phyloP scores from a whole-genome alignment of 345 rosid species.

The Arabidopsis thaliana region DNA sequence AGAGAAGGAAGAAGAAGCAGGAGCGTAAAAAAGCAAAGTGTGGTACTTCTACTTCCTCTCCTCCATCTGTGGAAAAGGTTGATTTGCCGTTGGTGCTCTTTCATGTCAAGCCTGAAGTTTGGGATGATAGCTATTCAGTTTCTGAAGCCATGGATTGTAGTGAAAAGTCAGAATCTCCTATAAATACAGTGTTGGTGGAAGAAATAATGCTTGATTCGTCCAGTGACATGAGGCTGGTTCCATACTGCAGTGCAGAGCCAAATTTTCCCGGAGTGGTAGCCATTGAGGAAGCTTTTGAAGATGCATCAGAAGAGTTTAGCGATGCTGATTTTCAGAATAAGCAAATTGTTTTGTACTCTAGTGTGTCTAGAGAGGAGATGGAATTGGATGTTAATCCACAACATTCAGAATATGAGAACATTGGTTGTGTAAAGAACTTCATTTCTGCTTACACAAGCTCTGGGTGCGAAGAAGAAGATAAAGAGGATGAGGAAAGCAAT shows the following conservation, averaged over 20 bases:
- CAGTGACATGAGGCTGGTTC: conserved; percentile 7
- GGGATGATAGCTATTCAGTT: conserved; percentile 47
- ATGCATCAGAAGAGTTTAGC: conserved; percentile 15
- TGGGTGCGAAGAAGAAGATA: background rate
- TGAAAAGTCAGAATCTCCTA: conserved; percentile 36
- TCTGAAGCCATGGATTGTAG: conserved; percentile 36
- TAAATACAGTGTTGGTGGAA: conserved; percentile 27
- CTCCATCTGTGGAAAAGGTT: conserved; percentile 11
- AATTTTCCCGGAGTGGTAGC: conserved; percentile 26
- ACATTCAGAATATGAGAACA: conserved; percentile 27
- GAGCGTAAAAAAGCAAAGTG: conserved; percentile 38
- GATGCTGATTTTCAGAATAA: conserved; percentile 25
- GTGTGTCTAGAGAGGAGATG: conserved; percentile 44
- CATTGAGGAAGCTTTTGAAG: conserved; percentile 15
- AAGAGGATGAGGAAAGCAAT: conserved; percentile 42
- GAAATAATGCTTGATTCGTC: conserved; percentile 24
- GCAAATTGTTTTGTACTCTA: conserved; percentile 25
- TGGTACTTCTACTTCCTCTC: conserved; percentile 8
- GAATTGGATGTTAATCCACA: conserved; percentile 5
- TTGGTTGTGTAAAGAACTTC: background rate
- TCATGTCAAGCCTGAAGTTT: conserved; percentile 51
- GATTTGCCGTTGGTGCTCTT: conserved; percentile 34
- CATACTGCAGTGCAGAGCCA: conserved; percentile 15
- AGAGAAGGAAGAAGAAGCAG: conserved; percentile 47
- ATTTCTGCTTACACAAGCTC: background rate